Evolutionary conservation across 306 rosid species (phyloP).

Genomic region (Castanea sativa): DNA sequence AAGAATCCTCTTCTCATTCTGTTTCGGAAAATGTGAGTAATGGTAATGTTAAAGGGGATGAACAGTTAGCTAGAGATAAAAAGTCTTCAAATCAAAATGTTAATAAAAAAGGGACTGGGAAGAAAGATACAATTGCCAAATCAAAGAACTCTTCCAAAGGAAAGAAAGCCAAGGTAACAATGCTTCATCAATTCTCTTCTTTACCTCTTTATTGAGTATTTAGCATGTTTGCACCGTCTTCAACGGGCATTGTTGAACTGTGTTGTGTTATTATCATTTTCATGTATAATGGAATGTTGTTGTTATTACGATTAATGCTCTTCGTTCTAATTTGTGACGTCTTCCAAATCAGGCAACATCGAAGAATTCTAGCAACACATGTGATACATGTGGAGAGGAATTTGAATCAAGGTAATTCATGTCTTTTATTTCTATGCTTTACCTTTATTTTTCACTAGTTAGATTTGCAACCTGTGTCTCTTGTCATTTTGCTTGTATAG

Average conservation of each 20-base stretch:
- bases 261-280: background rate
- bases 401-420: constrained; percentile 76
- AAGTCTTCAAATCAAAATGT: constrained; percentile 40
- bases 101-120: constrained; percentile 45
- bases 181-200: constrained; percentile 9
- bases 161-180: constrained; percentile 72
- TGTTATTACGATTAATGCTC: constrained; percentile 10
- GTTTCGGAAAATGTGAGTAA: constrained; percentile 25
- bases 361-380: constrained; percentile 51
- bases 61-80: constrained; percentile 32
- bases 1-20: constrained; percentile 43
- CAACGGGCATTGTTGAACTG: background rate
- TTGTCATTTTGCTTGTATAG: background rate
- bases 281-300: background rate
- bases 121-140: constrained; percentile 44
- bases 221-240: background rate
- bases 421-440: background rate
- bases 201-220: background rate
- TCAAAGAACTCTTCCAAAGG: constrained; percentile 58
- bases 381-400: constrained; percentile 80
- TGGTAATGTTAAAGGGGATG: constrained; percentile 27
- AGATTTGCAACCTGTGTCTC: background rate
- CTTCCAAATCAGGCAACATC: constrained; percentile 44
- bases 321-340: constrained; percentile 6
- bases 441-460: background rate